A percentile compares a stretch with the other conserved stretches of the same genome.
These are phyloP conservation scores for Trametes polyzona DNA, from an alignment of 1,284 basidiomycete species.

Conservation along the genomic window DNA sequence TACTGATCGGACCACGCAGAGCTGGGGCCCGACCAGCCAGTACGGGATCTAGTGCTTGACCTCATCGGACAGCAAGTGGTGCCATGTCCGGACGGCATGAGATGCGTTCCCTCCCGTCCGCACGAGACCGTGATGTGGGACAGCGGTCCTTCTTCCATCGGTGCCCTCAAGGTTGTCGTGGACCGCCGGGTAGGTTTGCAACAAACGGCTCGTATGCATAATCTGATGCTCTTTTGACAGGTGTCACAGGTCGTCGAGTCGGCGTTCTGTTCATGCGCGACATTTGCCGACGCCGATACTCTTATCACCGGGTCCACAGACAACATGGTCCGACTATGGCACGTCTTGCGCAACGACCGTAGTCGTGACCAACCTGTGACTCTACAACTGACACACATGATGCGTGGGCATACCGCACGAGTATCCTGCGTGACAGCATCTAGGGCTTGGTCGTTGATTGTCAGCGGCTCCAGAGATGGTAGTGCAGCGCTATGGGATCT, in stretches of 20 bases:
- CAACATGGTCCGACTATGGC: slow-evolving; percentile 82
- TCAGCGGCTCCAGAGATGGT: slow-evolving; percentile 87
- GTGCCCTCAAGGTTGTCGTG: slow-evolving; percentile 62
- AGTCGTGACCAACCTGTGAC: slow-evolving; percentile 31
- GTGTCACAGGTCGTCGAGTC: slow-evolving; percentile 78
- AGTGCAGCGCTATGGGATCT: slow-evolving; percentile 91
- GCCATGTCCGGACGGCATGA: slow-evolving; percentile 61
- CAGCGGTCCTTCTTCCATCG: slow-evolving; percentile 40
- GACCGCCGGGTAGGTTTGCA: slow-evolving; percentile 58
- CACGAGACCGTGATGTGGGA: slow-evolving; percentile 78
- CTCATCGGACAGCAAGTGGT: slow-evolving; percentile 63
- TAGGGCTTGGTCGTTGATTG: slow-evolving; percentile 79
- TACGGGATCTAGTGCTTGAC: slow-evolving; percentile 61
- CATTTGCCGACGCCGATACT: slow-evolving; percentile 72
- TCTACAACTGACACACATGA: slow-evolving; percentile 66
- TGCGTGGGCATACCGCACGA: slow-evolving; percentile 75
- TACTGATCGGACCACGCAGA: slow-evolving; percentile 42
- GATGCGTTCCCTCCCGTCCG: slow-evolving; percentile 62
- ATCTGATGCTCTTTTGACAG: slow-evolving; percentile 38
- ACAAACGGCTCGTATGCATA: slow-evolving; percentile 2
- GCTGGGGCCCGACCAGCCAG: slow-evolving; percentile 47
- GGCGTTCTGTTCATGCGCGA: slow-evolving; percentile 72
- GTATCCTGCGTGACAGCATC: slow-evolving; percentile 79
- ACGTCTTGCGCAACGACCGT: slow-evolving; percentile 44
- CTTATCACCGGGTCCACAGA: slow-evolving; percentile 81